Percentiles rank a stretch among this genome's conserved stretches.
Conservation (phyloP, 2,329 filamentous ascomycete species). For the Epichloe typhina region DNA sequence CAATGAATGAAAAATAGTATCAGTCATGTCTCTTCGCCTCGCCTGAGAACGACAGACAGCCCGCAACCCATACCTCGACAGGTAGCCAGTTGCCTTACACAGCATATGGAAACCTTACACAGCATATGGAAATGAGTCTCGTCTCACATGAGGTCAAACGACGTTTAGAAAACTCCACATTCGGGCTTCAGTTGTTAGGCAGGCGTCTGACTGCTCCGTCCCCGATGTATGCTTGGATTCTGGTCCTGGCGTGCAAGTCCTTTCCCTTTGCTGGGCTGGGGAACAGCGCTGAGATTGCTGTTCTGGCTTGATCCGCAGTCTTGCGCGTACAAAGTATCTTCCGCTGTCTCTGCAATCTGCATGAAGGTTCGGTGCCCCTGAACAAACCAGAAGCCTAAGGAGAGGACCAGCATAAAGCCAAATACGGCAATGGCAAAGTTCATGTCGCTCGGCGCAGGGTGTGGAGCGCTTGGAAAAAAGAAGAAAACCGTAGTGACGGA, state of each 20-base stretch:
- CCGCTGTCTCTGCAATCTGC: conserved; percentile 10
- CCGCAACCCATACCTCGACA: no score
- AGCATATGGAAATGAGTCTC: no score
- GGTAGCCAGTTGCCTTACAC: no score
- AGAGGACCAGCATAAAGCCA: conserved; percentile 38
- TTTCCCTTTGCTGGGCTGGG: neutral
- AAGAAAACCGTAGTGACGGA: conserved; percentile 39
- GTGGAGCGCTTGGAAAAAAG: conserved; percentile 33
- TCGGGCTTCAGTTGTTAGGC: neutral
- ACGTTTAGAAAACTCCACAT: neutral
- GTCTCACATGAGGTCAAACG: neutral
- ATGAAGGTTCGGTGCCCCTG: conserved; percentile 25
- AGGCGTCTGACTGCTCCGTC: neutral
- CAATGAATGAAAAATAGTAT: neutral
- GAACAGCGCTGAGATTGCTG: neutral
- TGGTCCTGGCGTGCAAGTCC: neutral
- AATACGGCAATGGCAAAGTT: conserved; percentile 46
- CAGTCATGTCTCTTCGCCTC: neutral
- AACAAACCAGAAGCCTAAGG: conserved; percentile 36
- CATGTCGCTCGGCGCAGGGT: conserved; percentile 35
- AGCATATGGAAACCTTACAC: no score
- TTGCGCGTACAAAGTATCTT: conserved; percentile 8
- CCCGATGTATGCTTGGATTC: neutral
- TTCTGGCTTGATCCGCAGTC: conserved; percentile 1
- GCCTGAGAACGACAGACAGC: no score